Percentiles rank a stretch among this genome's conserved stretches.
Conservation (phyloP, 805 yeast genomes). For the Metschnikowia corniflorae region DNA sequence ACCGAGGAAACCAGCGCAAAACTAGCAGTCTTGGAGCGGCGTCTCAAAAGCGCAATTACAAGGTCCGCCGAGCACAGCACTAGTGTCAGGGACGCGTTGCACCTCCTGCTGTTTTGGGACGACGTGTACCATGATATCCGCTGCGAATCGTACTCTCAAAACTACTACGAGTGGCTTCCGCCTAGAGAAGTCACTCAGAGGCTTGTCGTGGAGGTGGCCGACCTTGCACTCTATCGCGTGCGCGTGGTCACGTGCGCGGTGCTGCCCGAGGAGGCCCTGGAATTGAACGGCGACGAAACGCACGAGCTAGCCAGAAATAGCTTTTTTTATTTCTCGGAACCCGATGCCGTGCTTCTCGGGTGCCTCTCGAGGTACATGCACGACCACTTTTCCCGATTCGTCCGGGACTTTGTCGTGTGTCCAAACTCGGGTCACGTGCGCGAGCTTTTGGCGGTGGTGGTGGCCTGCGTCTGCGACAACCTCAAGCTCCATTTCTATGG, state of each 20-base stretch:
- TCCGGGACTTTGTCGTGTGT: slow-evolving; percentile 1
- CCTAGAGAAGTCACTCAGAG: slow-evolving; percentile 6
- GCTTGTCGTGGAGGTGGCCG: slow-evolving; percentile 10
- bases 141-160: slow-evolving; percentile 2
- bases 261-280: slow-evolving; percentile 2
- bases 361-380: slow-evolving; percentile 6
- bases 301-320: slow-evolving; percentile 9
- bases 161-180: slow-evolving; percentile 12
- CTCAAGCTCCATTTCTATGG: slow-evolving; percentile 13
- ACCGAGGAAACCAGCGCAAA: slow-evolving; percentile 1
- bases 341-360: slow-evolving; percentile 7
- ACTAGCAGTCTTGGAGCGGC: slow-evolving; percentile 7
- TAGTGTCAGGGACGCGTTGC: slow-evolving; percentile 9
- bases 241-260: slow-evolving; percentile 10
- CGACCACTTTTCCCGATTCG: slow-evolving; percentile 2
- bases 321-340: slow-evolving; percentile 7
- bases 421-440: slow-evolving; percentile 6
- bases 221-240: slow-evolving; percentile 10
- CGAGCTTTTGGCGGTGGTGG: slow-evolving; percentile 7
- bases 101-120: slow-evolving; percentile 12
- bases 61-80: slow-evolving; percentile 1
- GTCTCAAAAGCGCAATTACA: slow-evolving; percentile 1
- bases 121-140: slow-evolving; percentile 16
- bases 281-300: slow-evolving; percentile 8
- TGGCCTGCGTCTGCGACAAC: slow-evolving; percentile 10